Evolutionary conservation across 345 rosid species (phyloP).

Genomic region (Noccaea bulbosa): DNA sequence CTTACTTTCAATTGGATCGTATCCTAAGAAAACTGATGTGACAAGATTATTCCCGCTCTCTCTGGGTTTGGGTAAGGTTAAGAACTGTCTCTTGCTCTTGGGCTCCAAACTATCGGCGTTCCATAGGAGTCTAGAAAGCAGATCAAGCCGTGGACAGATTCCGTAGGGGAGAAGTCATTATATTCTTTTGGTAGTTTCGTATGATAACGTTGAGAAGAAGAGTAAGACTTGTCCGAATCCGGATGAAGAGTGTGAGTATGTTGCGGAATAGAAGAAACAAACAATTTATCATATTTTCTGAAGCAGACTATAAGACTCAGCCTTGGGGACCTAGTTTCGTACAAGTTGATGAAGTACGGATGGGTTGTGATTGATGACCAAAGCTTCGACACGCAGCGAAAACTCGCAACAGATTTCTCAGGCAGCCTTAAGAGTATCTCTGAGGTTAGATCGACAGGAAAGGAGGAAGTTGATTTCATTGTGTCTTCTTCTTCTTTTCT

Average conservation of each 20-base stretch:
- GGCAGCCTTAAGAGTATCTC: not conserved
- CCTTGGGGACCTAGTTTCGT: not conserved
- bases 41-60: not conserved
- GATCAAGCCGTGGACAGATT: not conserved
- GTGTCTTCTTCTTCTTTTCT: too few relatives aligned
- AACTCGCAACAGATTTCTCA: not conserved
- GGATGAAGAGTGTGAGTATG: too few relatives aligned
- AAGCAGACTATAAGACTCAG: not conserved
- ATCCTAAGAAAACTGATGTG: not conserved
- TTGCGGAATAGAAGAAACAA: not conserved
- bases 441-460: not conserved
- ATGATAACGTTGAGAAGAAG: not conserved
- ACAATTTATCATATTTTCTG: not conserved
- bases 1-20: conserved; percentile 9
- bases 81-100: conserved; percentile 10
- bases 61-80: not conserved
- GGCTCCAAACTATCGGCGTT: conserved; percentile 3
- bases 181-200: not conserved
- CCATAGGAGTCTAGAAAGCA: not conserved
- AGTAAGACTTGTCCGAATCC: not conserved
- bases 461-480: not conserved
- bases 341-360: not conserved
- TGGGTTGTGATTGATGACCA: conserved; percentile 9
- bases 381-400: not conserved
- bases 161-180: not conserved